phyloP scores from a whole-genome alignment of 2,329 filamentous ascomycete species.

The Botryotinia calthae region DNA sequence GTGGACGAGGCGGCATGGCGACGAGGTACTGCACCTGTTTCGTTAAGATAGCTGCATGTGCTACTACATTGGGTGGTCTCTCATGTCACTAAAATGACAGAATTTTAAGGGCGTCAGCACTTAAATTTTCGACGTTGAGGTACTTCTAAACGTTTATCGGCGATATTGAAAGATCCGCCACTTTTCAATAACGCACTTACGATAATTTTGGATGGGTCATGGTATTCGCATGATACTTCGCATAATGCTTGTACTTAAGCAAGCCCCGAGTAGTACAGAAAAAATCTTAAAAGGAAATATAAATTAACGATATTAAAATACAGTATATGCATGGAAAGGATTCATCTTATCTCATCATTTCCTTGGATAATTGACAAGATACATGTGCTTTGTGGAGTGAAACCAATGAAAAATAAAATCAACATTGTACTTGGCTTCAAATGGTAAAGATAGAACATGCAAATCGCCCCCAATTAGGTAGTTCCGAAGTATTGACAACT shows the following conservation, averaged over 20 bases:
- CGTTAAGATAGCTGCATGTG: constrained; percentile 16
- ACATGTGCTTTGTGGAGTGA: constrained; percentile 11
- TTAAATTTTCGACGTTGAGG: constrained; percentile 18
- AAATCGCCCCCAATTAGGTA: constrained; percentile 5
- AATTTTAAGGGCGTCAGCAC: constrained; percentile 19
- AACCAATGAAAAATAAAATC: constrained; percentile 9
- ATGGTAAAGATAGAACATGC: constrained; percentile 16
- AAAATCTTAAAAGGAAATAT: not conserved
- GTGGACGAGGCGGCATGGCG: constrained; percentile 20
- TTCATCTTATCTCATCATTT: constrained; percentile 21
- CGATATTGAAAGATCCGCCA: constrained; percentile 16
- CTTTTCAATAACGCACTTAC: constrained; percentile 19
- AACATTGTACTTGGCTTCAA: constrained; percentile 2
- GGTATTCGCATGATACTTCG: constrained; percentile 20
- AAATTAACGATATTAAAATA: not conserved
- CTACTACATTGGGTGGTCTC: constrained; percentile 16
- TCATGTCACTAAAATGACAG: constrained; percentile 17
- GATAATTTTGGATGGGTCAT: constrained; percentile 19
- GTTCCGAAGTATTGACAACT: constrained; percentile 21
- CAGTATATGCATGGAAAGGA: constrained; percentile 4
- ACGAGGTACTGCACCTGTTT: constrained; percentile 20
- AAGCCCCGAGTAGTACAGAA: constrained; percentile 9
- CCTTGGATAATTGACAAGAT: constrained; percentile 8
- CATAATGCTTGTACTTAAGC: constrained; percentile 20
- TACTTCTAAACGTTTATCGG: constrained; percentile 13